Percentiles rank a stretch among this genome's conserved stretches.
phyloP scores from a whole-genome alignment of 768 basidiomycete genomes.

The Pleurotus tuber-regium region DNA sequence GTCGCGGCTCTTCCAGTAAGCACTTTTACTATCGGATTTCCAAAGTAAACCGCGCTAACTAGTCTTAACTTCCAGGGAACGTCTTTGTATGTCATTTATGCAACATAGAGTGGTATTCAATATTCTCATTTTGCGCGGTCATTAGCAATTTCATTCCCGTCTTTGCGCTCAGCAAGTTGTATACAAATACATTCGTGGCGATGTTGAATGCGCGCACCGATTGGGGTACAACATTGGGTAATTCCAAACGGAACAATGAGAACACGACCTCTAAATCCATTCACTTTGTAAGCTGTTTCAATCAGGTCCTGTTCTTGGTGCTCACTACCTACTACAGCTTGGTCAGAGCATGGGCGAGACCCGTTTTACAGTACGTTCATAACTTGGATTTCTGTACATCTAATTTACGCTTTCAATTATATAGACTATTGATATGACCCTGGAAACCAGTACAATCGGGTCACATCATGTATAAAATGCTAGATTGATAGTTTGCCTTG shows the following conservation, averaged over 20 bases:
- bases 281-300: neutral
- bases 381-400: no score
- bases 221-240: conserved; percentile 5
- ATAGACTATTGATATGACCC: no score
- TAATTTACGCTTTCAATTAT: no score
- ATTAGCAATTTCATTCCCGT: conserved; percentile 27
- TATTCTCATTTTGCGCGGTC: no score
- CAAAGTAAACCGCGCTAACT: neutral
- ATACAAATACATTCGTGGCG: conserved; percentile 26
- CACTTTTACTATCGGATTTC: neutral
- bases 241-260: neutral
- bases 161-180: conserved; percentile 28
- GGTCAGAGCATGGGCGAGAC: neutral
- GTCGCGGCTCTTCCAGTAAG: conserved; percentile 14
- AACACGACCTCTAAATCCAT: neutral
- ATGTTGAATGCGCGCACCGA: conserved; percentile 25
- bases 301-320: neutral
- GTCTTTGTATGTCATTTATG: conserved; percentile 6
- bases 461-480: no score
- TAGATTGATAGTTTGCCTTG: no score
- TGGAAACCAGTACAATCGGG: no score
- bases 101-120: neutral
- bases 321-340: neutral
- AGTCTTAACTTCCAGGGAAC: neutral
- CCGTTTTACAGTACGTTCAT: neutral